phyloP scores from a whole-genome alignment of 1,139 yeast genomes.

The Yamadazyma conglobata region DNA sequence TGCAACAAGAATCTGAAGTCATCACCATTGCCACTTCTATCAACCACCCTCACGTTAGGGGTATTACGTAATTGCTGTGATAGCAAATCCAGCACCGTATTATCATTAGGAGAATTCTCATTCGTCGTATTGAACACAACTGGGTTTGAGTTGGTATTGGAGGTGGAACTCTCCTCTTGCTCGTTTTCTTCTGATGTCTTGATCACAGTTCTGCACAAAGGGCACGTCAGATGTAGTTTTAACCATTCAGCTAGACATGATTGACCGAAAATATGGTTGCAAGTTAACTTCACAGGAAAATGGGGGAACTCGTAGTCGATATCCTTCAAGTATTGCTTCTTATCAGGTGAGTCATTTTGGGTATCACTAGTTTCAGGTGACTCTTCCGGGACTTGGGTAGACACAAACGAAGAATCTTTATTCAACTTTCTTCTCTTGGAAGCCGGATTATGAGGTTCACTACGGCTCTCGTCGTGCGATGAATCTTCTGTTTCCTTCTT shows the following conservation, averaged over 20 bases:
- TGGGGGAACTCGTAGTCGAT: constrained; percentile 45
- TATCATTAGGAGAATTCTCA: too few species aligned
- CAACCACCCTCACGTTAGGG: constrained; percentile 5
- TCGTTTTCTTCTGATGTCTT: too few species aligned
- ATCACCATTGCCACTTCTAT: constrained; percentile 6
- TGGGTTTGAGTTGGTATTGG: too few species aligned
- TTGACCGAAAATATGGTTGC: constrained; percentile 76
- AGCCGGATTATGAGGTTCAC: not conserved
- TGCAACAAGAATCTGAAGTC: constrained; percentile 3
- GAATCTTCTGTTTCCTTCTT: constrained; percentile 11
- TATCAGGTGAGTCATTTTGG: constrained; percentile 4
- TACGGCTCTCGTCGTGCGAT: too few species aligned
- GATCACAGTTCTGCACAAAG: constrained; percentile 65
- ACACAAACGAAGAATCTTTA: constrained; percentile 2
- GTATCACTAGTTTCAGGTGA: constrained; percentile 4
- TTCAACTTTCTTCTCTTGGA: constrained; percentile 15
- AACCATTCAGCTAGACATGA: constrained; percentile 78
- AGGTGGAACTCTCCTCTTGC: not conserved
- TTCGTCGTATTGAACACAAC: too few species aligned
- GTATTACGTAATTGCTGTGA: constrained; percentile 1
- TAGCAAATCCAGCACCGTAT: not conserved
- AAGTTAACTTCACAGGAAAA: constrained; percentile 69
- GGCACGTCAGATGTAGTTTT: constrained; percentile 65
- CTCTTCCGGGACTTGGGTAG: not conserved
- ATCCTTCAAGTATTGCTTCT: constrained; percentile 16